These are phyloP conservation scores for Naganishia onofrii DNA, from an alignment of 768 basidiomycete species.

Conservation along the genomic window DNA sequence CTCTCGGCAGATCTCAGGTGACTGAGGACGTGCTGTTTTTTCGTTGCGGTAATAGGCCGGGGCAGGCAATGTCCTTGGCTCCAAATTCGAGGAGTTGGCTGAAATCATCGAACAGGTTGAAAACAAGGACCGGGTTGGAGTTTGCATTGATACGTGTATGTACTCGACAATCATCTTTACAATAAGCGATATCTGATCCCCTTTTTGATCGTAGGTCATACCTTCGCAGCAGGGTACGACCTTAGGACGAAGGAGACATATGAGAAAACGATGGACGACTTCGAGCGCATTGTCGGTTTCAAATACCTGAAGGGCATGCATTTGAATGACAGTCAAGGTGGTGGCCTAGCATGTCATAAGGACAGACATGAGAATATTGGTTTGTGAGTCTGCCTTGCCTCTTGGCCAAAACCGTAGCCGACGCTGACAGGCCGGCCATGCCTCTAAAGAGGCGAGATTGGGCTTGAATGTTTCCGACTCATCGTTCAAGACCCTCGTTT, in stretches of 20 bases:
- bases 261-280: slow-evolving; percentile 66
- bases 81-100: slow-evolving; percentile 65
- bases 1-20: background rate
- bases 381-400: slow-evolving; percentile 57
- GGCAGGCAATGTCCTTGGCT: slow-evolving; percentile 73
- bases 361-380: slow-evolving; percentile 86
- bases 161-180: slow-evolving; percentile 10
- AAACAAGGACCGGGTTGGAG: slow-evolving; percentile 71
- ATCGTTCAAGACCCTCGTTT: slow-evolving; percentile 69
- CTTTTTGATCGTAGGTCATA: slow-evolving; percentile 60
- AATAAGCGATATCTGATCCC: background rate
- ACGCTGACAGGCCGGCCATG: background rate
- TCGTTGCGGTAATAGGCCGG: slow-evolving; percentile 62
- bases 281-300: slow-evolving; percentile 68
- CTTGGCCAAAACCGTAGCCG: background rate
- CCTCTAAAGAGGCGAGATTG: slow-evolving; percentile 63
- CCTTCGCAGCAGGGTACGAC: slow-evolving; percentile 80
- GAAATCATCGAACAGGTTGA: slow-evolving; percentile 68
- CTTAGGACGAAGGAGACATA: slow-evolving; percentile 70
- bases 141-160: slow-evolving; percentile 82
- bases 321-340: slow-evolving; percentile 75
- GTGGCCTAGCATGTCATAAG: slow-evolving; percentile 61
- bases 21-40: background rate
- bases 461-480: slow-evolving; percentile 63
- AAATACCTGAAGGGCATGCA: slow-evolving; percentile 78